These are phyloP conservation scores for Trametes meyenii DNA, from an alignment of 768 basidiomycete species.

Conservation along the genomic window DNA sequence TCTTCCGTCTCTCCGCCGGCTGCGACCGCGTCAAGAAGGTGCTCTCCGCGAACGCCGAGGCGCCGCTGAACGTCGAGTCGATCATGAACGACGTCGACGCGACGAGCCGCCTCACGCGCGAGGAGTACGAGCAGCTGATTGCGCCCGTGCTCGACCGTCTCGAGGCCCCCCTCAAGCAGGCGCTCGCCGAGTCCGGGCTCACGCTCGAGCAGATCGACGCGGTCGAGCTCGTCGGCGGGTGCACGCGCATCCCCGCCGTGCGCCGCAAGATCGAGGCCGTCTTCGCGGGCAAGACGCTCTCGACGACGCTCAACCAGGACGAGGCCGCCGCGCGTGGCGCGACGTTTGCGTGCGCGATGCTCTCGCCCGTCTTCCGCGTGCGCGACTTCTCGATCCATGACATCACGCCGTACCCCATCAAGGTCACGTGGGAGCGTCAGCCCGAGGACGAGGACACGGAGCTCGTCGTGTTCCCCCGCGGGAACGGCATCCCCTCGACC, in stretches of 20 bases:
- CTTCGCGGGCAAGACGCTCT: constrained; percentile 83
- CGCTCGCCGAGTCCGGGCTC: constrained; percentile 79
- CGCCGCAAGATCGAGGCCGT: constrained; percentile 83
- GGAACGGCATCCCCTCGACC: constrained; percentile 88
- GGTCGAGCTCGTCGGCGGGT: constrained; percentile 92
- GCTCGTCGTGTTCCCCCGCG: constrained; percentile 85
- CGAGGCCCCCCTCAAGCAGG: constrained; percentile 71
- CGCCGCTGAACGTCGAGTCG: constrained; percentile 90
- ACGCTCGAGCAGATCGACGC: constrained; percentile 84
- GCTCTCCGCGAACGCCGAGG: constrained; percentile 89
- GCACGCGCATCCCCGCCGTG: constrained; percentile 91
- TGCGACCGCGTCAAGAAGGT: constrained; percentile 98
- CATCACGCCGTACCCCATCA: constrained; percentile 86
- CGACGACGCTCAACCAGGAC: constrained; percentile 95
- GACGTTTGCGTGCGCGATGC: constrained; percentile 95
- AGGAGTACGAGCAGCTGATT: constrained; percentile 81
- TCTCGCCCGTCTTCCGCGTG: constrained; percentile 97
- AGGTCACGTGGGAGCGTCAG: constrained; percentile 81
- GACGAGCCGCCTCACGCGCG: constrained; percentile 80
- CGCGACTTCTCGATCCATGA: constrained; percentile 92
- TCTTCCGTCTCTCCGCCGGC: constrained; percentile 84
- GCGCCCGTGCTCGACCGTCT: constrained; percentile 77
- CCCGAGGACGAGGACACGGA: constrained; percentile 88
- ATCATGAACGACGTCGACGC: constrained; percentile 97
- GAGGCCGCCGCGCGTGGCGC: constrained; percentile 96